Percentiles rank a stretch among this genome's conserved stretches.
These are phyloP conservation scores for Botryotinia convoluta DNA, from an alignment of 2,329 filamentous ascomycete species.

Conservation along the genomic window DNA sequence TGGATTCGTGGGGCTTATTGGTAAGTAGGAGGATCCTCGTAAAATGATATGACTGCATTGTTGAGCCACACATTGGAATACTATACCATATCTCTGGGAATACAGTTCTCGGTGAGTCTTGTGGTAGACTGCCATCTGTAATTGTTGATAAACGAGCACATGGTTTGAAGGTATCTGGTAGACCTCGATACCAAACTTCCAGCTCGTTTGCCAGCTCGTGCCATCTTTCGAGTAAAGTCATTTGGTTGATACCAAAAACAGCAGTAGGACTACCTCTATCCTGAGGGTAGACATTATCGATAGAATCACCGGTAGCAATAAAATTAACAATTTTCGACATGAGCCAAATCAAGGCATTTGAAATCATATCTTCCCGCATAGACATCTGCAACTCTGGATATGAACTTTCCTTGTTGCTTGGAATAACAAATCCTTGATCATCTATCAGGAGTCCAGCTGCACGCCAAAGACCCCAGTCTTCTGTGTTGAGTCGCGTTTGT, in stretches of 20 bases:
- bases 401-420: conserved; percentile 43
- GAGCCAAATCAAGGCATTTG: conserved; percentile 64
- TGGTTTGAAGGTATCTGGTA: conserved; percentile 58
- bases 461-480: conserved; percentile 61
- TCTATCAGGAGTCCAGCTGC: conserved; percentile 60
- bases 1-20: conserved; percentile 57
- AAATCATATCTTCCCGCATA: conserved; percentile 62
- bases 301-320: conserved; percentile 55
- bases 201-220: conserved; percentile 54
- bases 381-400: conserved; percentile 45
- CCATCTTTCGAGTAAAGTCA: conserved; percentile 52
- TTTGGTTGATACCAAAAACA: conserved; percentile 47
- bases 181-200: conserved; percentile 55
- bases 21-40: conserved; percentile 59
- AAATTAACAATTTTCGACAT: conserved; percentile 65
- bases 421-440: conserved; percentile 48
- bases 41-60: conserved; percentile 66
- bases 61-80: conserved; percentile 61
- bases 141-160: conserved; percentile 48
- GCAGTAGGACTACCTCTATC: conserved; percentile 40
- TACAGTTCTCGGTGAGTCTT: conserved; percentile 38
- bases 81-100: conserved; percentile 62
- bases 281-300: conserved; percentile 40
- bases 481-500: conserved; percentile 58
- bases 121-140: conserved; percentile 26